A percentile compares a stretch with the other conserved stretches of the same genome.
Evolutionary conservation across 169 alveolate genomes (phyloP).

Genomic region (Eimeria sp.): DNA sequence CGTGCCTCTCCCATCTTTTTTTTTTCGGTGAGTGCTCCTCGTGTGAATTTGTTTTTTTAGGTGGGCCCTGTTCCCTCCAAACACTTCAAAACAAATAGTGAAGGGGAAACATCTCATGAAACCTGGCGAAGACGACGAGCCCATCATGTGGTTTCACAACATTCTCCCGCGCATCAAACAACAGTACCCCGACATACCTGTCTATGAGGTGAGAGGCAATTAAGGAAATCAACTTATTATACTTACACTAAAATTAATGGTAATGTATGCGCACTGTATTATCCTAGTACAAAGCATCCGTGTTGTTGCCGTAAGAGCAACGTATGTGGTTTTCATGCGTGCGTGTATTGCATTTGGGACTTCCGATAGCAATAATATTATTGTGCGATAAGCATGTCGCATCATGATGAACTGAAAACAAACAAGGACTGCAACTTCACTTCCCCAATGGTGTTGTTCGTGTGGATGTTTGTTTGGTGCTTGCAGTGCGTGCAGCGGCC

Average conservation of each 20-base stretch:
- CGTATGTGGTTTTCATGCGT: no score
- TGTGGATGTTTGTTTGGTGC: neutral
- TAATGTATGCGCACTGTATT: no score
- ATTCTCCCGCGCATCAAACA: slow-evolving; percentile 89
- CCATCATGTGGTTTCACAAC: slow-evolving; percentile 87
- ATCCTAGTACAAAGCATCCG: no score
- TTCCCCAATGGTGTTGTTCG: neutral
- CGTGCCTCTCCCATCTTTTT: no score
- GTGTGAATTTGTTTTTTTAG: neutral
- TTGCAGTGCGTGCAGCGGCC: slow-evolving; percentile 89
- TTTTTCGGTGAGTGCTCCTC: neutral
- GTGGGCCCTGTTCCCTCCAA: slow-evolving; percentile 81
- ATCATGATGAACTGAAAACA: no score
- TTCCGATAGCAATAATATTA: no score
- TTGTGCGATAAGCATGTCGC: no score
- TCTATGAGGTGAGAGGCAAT: slow-evolving; percentile 67
- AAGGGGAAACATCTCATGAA: slow-evolving; percentile 80
- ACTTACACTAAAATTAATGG: no score
- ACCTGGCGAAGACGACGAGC: slow-evolving; percentile 89
- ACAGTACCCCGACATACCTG: slow-evolving; percentile 55
- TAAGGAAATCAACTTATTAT: no score
- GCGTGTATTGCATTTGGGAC: no score
- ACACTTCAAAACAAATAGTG: slow-evolving; percentile 85
- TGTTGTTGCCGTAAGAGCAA: no score
- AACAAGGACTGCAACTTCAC: no score